Evolutionary conservation across 2,329 filamentous ascomycete species (phyloP).

Genomic region (Xylogone sp.): DNA sequence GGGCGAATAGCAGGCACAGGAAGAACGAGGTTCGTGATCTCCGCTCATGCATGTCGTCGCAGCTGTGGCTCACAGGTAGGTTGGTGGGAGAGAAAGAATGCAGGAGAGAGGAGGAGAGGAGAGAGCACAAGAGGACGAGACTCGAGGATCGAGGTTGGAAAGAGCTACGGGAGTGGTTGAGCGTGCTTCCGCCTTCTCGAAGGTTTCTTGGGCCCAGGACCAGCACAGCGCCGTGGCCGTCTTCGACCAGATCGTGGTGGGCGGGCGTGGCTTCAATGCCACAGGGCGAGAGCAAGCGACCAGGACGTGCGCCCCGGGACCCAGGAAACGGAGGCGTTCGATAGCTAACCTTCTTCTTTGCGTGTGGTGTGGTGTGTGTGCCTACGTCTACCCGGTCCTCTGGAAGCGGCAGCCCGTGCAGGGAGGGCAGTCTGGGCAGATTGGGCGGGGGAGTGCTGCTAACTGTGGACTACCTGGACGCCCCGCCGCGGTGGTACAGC

Average conservation of each 20-base stretch:
- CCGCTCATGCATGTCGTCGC: neutral
- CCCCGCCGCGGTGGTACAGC: neutral
- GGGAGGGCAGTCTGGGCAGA: constrained; percentile 12
- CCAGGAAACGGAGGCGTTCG: neutral
- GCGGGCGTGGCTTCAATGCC: neutral
- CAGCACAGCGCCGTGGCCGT: neutral
- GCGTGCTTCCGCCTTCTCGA: too few species aligned
- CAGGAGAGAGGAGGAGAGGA: too few species aligned
- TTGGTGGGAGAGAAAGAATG: neutral
- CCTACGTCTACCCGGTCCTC: constrained; percentile 21
- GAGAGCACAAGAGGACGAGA: neutral
- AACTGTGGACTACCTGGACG: neutral
- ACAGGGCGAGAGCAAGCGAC: too few species aligned
- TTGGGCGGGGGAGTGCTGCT: constrained; percentile 6
- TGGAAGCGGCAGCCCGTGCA: constrained; percentile 26
- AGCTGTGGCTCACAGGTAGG: neutral
- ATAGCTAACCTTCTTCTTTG: neutral
- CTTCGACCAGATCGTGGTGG: neutral
- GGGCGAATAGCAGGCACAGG: neutral
- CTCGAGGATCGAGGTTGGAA: neutral
- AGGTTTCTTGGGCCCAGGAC: too few species aligned
- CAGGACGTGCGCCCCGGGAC: neutral
- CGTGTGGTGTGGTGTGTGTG: too few species aligned
- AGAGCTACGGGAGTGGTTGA: neutral
- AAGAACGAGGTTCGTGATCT: neutral